Conservation (phyloP, 768 basidiomycete species). For the Pleurotus tuber-regium region DNA sequence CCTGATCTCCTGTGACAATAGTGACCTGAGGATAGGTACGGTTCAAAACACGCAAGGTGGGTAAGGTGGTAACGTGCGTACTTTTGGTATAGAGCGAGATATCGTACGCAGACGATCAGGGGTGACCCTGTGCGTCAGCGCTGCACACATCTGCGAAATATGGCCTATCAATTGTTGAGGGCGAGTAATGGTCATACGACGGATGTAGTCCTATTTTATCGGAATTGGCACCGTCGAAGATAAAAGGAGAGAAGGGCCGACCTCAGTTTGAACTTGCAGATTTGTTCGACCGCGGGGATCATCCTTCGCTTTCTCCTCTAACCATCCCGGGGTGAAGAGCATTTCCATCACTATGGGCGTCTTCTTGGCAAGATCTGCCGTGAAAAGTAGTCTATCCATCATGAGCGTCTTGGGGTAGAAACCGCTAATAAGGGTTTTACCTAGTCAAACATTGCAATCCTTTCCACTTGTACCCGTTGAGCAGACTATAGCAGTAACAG, state of each 20-base stretch:
- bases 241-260: constrained; percentile 9
- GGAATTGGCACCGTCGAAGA: not conserved
- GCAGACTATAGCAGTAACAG: not conserved
- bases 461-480: constrained; percentile 26
- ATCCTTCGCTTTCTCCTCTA: constrained; percentile 47
- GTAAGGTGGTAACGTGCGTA: not conserved
- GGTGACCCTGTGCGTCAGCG: constrained; percentile 57
- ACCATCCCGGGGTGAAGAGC: constrained; percentile 63
- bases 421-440: too few relatives aligned
- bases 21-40: not conserved
- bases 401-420: too few relatives aligned
- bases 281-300: constrained; percentile 65
- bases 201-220: constrained; percentile 36
- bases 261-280: constrained; percentile 54
- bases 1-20: constrained; percentile 68
- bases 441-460: constrained; percentile 34
- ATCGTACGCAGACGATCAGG: constrained; percentile 46
- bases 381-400: constrained; percentile 31
- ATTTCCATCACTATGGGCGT: constrained; percentile 51
- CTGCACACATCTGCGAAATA: constrained; percentile 73
- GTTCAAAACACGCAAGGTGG: not conserved
- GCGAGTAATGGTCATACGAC: constrained; percentile 48
- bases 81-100: constrained; percentile 56
- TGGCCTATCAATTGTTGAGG: constrained; percentile 60
- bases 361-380: constrained; percentile 44